Evolutionary conservation across 768 basidiomycete species (phyloP).

Genomic region (Xerocomus spinulosus): DNA sequence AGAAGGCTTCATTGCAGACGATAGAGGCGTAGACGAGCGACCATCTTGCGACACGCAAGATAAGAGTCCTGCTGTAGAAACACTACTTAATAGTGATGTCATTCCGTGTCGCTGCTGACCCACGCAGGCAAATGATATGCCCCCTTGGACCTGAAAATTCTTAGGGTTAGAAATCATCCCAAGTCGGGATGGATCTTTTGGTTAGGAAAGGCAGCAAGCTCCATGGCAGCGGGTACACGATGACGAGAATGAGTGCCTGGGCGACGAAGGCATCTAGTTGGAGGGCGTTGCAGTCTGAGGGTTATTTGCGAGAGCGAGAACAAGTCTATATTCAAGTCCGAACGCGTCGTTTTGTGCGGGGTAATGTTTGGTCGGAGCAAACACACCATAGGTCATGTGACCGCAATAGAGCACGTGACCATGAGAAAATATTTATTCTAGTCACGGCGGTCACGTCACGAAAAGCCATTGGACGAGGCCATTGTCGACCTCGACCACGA

Average conservation of each 20-base stretch:
- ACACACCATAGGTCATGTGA: slow-evolving; percentile 8
- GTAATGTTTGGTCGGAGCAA: slow-evolving; percentile 23
- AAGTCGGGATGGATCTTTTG: slow-evolving; percentile 47
- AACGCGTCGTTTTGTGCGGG: slow-evolving; percentile 6
- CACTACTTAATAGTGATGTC: slow-evolving; percentile 16
- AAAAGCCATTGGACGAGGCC: slow-evolving; percentile 1
- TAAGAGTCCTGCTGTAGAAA: slow-evolving; percentile 2
- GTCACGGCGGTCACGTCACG: slow-evolving; percentile 27
- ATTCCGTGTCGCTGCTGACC: slow-evolving; percentile 19
- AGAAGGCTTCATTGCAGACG: slow-evolving; percentile 39
- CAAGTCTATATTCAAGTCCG: background rate
- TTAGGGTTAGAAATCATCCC: slow-evolving; percentile 63
- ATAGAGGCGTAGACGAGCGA: slow-evolving; percentile 21
- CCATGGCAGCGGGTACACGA: slow-evolving; percentile 27
- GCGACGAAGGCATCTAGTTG: slow-evolving; percentile 39
- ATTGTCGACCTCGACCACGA: slow-evolving; percentile 18
- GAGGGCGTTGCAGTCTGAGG: slow-evolving; percentile 14
- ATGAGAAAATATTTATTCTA: slow-evolving; percentile 6
- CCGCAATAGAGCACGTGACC: slow-evolving; percentile 11
- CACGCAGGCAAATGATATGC: slow-evolving; percentile 22
- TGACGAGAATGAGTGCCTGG: slow-evolving; percentile 39
- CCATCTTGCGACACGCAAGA: slow-evolving; percentile 10
- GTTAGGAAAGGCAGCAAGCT: slow-evolving; percentile 37
- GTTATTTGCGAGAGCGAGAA: slow-evolving; percentile 3
- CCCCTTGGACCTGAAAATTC: slow-evolving; percentile 34